Evolutionary conservation across 371 early-diverging fungal species (phyloP).

Genomic region (Rhizopus sp.): DNA sequence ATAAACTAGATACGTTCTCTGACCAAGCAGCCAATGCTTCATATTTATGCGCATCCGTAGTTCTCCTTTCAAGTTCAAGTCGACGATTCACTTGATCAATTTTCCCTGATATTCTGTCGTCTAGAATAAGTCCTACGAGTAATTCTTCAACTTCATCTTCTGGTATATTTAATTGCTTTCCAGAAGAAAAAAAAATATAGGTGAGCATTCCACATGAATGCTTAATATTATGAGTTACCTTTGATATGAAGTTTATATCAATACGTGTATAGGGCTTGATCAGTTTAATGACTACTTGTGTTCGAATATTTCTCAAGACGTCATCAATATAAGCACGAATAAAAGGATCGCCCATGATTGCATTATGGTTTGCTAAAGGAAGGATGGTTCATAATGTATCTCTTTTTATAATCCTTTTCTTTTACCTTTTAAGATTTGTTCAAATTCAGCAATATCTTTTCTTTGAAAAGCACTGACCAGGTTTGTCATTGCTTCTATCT

Average conservation of each 20-base stretch:
- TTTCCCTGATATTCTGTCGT: slow-evolving; percentile 77
- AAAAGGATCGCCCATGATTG: slow-evolving; percentile 90
- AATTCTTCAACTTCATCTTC: slow-evolving; percentile 81
- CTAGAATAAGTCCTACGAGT: slow-evolving; percentile 83
- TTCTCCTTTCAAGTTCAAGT: slow-evolving; percentile 68
- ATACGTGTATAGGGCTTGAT: slow-evolving; percentile 93
- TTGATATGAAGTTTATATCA: slow-evolving; percentile 75
- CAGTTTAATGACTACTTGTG: slow-evolving; percentile 81
- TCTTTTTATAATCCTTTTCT: not conserved
- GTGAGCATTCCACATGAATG: not conserved
- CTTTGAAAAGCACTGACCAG: slow-evolving; percentile 90
- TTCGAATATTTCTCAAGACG: slow-evolving; percentile 86
- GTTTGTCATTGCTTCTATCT: slow-evolving; percentile 90
- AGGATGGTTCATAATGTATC: not conserved
- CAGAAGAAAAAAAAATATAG: not conserved
- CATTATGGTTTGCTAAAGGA: slow-evolving; percentile 59
- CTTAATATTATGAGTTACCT: slow-evolving; percentile 45
- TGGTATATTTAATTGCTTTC: slow-evolving; percentile 76
- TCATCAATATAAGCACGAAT: slow-evolving; percentile 89
- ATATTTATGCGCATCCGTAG: slow-evolving; percentile 68
- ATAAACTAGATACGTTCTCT: slow-evolving; percentile 59
- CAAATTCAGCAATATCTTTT: slow-evolving; percentile 86
- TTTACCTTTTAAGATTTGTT: slow-evolving; percentile 70
- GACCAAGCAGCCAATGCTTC: slow-evolving; percentile 79
- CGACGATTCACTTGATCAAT: slow-evolving; percentile 86